Conservation (phyloP, 768 basidiomycete species). For the Agaricus subrufescens region DNA sequence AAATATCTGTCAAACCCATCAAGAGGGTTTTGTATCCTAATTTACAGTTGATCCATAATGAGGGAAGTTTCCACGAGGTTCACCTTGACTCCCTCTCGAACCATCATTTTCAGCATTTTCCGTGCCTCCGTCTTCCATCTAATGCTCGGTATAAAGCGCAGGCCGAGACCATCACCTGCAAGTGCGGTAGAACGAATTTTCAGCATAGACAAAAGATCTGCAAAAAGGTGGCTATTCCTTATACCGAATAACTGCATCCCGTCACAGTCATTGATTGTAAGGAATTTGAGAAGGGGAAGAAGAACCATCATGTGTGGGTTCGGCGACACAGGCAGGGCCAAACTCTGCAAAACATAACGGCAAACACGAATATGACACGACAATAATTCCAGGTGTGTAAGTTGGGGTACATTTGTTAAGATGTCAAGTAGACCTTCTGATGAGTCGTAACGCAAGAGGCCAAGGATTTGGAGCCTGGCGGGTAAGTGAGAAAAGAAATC, state of each 20-base stretch:
- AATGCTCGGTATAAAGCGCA: background rate
- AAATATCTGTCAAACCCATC: background rate
- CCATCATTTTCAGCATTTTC: background rate
- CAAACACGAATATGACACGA: background rate
- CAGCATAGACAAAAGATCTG: background rate
- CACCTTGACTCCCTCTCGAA: background rate
- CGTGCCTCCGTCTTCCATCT: background rate
- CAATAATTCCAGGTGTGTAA: background rate
- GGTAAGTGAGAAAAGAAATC: background rate
- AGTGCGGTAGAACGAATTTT: background rate
- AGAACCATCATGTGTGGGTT: background rate
- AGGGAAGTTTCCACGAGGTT: background rate
- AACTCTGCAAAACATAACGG: background rate
- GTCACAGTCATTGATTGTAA: background rate
- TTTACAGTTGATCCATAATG: background rate
- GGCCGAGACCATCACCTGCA: background rate
- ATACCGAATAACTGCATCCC: constrained; percentile 3
- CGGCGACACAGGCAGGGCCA: background rate
- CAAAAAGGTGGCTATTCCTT: background rate
- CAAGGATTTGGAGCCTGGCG: background rate
- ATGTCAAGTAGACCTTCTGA: background rate
- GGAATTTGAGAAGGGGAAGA: background rate
- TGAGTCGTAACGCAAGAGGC: background rate
- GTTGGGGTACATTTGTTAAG: background rate
- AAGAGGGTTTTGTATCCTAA: background rate